Conservation (phyloP, 2,329 filamentous ascomycete species). For the Pseudomassariella vexata region DNA sequence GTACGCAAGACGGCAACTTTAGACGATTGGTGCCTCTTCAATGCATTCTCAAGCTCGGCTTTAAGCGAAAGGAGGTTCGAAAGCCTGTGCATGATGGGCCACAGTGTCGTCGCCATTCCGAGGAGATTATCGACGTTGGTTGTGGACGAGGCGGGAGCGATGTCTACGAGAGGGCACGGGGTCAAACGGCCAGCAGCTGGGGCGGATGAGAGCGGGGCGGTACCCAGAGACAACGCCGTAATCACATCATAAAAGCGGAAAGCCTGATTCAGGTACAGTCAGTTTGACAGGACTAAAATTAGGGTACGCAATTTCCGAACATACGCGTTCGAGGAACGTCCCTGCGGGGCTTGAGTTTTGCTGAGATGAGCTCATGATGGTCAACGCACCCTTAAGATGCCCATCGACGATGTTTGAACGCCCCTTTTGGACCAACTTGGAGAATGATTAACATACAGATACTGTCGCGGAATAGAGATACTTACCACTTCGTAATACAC, state of each 20-base stretch:
- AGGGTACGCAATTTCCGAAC: too few species aligned
- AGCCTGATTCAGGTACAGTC: conserved; percentile 43
- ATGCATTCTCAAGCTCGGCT: conserved; percentile 41
- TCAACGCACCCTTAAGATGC: conserved; percentile 56
- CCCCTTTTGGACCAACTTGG: conserved; percentile 55
- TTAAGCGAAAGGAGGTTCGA: conserved; percentile 50
- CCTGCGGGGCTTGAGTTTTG: conserved; percentile 43
- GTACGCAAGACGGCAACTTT: conserved; percentile 42
- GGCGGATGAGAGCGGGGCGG: conserved; percentile 46
- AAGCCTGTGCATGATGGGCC: conserved; percentile 58
- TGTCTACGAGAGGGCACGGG: conserved; percentile 40
- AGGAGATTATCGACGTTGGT: conserved; percentile 53
- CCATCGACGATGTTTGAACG: conserved; percentile 55
- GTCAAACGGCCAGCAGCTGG: conserved; percentile 40
- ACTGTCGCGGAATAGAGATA: conserved; percentile 8
- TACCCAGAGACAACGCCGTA: conserved; percentile 55
- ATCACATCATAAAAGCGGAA: conserved; percentile 64
- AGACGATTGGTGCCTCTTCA: conserved; percentile 31
- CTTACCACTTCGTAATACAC: conserved; percentile 60
- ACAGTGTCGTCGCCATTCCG: conserved; percentile 56
- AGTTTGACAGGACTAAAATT: too few species aligned
- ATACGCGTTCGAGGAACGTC: conserved; percentile 53
- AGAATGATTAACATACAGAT: conserved; percentile 8
- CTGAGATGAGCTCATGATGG: conserved; percentile 48
- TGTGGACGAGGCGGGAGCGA: conserved; percentile 36